Conservation (phyloP, 2,329 filamentous ascomycete genomes). For the Coniochaeta prunicola region DNA sequence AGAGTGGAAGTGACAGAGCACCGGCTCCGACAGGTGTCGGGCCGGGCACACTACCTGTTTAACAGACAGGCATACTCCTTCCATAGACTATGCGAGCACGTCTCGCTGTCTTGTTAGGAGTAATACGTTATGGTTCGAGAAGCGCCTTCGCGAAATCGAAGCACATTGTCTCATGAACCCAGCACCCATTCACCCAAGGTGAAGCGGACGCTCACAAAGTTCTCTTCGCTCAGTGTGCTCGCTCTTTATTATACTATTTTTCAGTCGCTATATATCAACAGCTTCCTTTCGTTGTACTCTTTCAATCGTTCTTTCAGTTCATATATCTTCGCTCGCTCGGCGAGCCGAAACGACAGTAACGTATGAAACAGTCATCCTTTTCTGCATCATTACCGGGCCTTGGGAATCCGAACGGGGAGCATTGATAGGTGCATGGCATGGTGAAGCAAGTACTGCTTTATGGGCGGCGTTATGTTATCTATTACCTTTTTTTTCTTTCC, state of each 20-base stretch:
- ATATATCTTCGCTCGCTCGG: neutral
- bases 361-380: neutral
- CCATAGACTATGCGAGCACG: neutral
- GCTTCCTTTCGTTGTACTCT: neutral
- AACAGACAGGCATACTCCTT: neutral
- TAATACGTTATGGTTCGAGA: neutral
- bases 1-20: neutral
- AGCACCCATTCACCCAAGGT: neutral
- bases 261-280: neutral
- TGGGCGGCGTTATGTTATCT: too few relatives aligned
- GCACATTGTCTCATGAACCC: neutral
- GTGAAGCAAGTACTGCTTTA: too few relatives aligned
- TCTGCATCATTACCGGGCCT: neutral
- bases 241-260: neutral
- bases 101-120: neutral
- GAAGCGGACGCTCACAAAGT: neutral
- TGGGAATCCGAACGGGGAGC: neutral
- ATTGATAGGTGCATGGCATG: neutral
- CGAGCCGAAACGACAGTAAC: neutral
- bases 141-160: neutral
- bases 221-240: neutral
- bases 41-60: neutral
- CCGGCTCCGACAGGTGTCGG: neutral
- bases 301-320: neutral
- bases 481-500: too few relatives aligned